Evolutionary conservation across 225 moss, liverwort and hornwort species (phyloP).

Genomic region (Antitrichia curtipendula): DNA sequence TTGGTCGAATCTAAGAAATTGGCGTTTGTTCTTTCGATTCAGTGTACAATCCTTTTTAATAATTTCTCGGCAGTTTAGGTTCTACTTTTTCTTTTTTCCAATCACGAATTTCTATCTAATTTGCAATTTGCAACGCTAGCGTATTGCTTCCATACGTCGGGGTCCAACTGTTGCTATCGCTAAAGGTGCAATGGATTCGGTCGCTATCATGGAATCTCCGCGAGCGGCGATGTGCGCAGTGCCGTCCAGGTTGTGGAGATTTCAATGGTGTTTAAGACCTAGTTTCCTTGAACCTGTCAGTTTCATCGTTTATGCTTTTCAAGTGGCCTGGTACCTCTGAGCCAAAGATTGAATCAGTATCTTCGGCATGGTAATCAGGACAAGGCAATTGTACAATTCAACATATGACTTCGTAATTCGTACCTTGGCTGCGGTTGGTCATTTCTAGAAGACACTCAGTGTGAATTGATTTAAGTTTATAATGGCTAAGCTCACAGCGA

Average conservation of each 20-base stretch:
- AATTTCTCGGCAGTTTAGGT: not conserved
- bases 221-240: not conserved
- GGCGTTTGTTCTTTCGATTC: too few species aligned
- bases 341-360: not conserved
- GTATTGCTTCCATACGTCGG: not conserved
- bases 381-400: not conserved
- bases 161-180: not conserved
- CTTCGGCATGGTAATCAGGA: not conserved
- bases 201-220: not conserved
- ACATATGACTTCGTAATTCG: not conserved
- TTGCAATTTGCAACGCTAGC: not conserved
- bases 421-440: not conserved
- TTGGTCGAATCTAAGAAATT: too few species aligned
- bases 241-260: not conserved
- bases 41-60: not conserved
- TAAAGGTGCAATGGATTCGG: not conserved
- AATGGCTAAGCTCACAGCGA: not conserved
- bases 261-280: not conserved
- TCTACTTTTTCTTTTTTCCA: not conserved
- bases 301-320: not conserved
- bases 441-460: not conserved
- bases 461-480: not conserved
- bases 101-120: not conserved
- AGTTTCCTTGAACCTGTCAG: not conserved
- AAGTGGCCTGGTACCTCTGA: not conserved